Percentiles rank a stretch among this genome's conserved stretches.
Evolutionary conservation across 202 grass and related monocot genomes (phyloP).

Genomic region (Dendrocalamus latiflorus): DNA sequence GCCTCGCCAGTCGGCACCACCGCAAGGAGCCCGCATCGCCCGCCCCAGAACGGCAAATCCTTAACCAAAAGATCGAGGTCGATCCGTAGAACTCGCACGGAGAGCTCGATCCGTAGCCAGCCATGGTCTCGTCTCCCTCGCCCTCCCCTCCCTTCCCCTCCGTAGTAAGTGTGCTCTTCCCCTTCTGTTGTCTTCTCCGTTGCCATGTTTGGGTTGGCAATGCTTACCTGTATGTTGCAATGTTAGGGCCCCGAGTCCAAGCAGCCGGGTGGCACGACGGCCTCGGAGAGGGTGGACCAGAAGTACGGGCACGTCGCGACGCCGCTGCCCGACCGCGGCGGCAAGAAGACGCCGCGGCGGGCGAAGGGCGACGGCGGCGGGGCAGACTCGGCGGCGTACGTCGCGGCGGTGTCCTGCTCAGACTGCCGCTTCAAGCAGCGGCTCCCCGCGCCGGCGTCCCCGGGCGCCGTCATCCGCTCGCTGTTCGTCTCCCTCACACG

Average conservation of each 20-base stretch:
- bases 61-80: background rate
- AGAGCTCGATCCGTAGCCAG: slow-evolving; percentile 18
- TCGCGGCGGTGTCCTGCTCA: slow-evolving; percentile 64
- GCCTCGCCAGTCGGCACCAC: slow-evolving; percentile 9
- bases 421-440: slow-evolving; percentile 71
- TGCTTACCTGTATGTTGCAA: background rate
- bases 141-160: slow-evolving; percentile 38
- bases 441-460: slow-evolving; percentile 34
- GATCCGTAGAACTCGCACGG: too few species aligned
- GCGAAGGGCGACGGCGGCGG: slow-evolving; percentile 2
- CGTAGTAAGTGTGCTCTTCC: slow-evolving; percentile 28
- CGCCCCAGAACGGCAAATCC: slow-evolving; percentile 4
- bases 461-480: too few species aligned
- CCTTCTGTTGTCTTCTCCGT: background rate
- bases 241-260: slow-evolving; percentile 36
- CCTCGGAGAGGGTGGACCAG: slow-evolving; percentile 24
- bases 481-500: slow-evolving; percentile 68
- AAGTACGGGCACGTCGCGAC: slow-evolving; percentile 58
- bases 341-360: slow-evolving; percentile 27
- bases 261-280: slow-evolving; percentile 8
- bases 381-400: slow-evolving; percentile 23
- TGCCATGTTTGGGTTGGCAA: background rate
- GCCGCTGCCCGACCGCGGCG: slow-evolving; percentile 51
- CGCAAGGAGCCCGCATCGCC: too few species aligned
- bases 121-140: slow-evolving; percentile 48